phyloP scores from a whole-genome alignment of 495 filamentous ascomycete species.

The Elaphomyces granulatus region DNA sequence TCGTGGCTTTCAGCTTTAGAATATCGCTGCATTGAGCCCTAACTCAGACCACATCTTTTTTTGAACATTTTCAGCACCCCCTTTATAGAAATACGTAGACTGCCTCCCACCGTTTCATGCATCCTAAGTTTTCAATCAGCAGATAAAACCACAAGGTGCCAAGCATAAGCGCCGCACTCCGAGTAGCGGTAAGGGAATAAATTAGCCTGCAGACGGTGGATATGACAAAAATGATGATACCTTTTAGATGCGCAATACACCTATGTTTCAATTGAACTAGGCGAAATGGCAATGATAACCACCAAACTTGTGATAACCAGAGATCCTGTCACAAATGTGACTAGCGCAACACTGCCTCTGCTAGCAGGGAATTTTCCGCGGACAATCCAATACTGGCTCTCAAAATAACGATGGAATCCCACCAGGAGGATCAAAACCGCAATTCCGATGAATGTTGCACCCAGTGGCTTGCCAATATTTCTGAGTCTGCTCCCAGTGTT shows the following conservation, averaged over 20 bases:
- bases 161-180: background rate
- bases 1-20: no score
- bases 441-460: slow-evolving; percentile 81
- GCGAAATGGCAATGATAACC: slow-evolving; percentile 54
- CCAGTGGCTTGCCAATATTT: slow-evolving; percentile 80
- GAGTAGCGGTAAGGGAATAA: background rate
- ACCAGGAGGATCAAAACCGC: slow-evolving; percentile 73
- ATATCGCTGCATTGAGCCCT: no score
- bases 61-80: no score
- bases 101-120: background rate
- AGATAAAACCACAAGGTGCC: no score
- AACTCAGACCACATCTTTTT: no score
- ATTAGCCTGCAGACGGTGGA: no score
- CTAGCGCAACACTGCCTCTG: slow-evolving; percentile 67
- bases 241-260: background rate
- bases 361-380: slow-evolving; percentile 89
- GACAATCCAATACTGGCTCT: slow-evolving; percentile 71
- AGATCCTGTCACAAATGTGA: slow-evolving; percentile 52
- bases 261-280: slow-evolving; percentile 28
- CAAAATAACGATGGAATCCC: slow-evolving; percentile 59
- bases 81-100: background rate
- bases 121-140: background rate
- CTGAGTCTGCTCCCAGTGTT: slow-evolving; percentile 35
- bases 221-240: background rate
- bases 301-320: slow-evolving; percentile 58